phyloP scores from a whole-genome alignment of 2,329 filamentous ascomycete species.

The Penicillium sumatraense region DNA sequence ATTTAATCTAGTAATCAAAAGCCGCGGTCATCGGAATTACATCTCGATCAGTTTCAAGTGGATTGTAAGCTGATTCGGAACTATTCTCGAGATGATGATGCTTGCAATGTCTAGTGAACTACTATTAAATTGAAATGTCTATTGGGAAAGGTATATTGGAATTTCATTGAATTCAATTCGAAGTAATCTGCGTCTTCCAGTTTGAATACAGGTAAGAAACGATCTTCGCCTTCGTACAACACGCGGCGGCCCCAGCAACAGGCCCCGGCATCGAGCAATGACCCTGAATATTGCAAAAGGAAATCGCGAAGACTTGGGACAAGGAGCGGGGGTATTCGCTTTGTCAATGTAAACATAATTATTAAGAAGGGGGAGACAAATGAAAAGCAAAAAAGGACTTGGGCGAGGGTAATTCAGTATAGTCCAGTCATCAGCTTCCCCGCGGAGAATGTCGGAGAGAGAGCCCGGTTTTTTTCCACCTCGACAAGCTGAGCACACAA shows the following conservation, averaged over 20 bases:
- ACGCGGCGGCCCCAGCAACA: not conserved
- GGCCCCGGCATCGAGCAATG: not conserved
- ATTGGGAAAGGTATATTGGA: too few relatives aligned
- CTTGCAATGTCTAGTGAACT: too few relatives aligned
- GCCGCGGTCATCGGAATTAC: too few relatives aligned
- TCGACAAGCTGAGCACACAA: not conserved
- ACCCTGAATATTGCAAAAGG: not conserved
- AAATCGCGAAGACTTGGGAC: slow-evolving; percentile 8
- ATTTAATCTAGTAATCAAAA: too few relatives aligned
- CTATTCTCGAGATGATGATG: too few relatives aligned
- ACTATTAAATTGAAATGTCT: too few relatives aligned
- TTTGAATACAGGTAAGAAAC: not conserved
- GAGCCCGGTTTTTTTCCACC: not conserved
- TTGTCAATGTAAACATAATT: slow-evolving; percentile 11
- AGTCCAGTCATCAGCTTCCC: slow-evolving; percentile 4
- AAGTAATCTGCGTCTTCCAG: too few relatives aligned
- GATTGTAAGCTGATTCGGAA: too few relatives aligned
- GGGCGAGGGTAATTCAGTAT: not conserved
- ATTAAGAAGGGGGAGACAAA: not conserved
- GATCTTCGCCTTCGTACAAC: not conserved
- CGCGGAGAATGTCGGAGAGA: slow-evolving; percentile 8
- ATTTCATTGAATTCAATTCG: not conserved
- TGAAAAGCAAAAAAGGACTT: not conserved
- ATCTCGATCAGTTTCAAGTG: too few relatives aligned
- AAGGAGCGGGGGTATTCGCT: slow-evolving; percentile 25